Evolutionary conservation across 768 basidiomycete species (phyloP).

Genomic region (Rhizopogon vinicolor): DNA sequence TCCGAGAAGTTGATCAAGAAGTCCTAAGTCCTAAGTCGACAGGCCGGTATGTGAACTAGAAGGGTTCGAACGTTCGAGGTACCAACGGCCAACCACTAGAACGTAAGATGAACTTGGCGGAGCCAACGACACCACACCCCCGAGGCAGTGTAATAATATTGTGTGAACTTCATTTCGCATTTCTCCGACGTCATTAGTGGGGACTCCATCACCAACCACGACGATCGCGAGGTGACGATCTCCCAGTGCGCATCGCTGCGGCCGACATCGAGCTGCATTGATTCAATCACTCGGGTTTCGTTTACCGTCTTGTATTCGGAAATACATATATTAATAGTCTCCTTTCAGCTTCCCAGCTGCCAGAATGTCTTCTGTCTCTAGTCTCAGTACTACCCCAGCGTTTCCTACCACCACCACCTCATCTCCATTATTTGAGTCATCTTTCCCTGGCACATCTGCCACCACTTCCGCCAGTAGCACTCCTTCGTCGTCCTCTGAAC

Average conservation of each 20-base stretch:
- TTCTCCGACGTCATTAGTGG: background rate
- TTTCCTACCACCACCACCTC: background rate
- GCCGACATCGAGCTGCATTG: background rate
- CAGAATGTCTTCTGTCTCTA: conserved; percentile 9
- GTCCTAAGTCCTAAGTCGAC: too few relatives aligned
- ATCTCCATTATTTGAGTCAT: background rate
- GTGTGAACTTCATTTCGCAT: background rate
- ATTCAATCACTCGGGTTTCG: background rate
- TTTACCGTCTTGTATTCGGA: background rate
- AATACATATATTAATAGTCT: conserved; percentile 17
- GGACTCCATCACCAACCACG: too few relatives aligned
- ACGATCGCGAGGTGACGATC: background rate
- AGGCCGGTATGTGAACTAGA: too few relatives aligned
- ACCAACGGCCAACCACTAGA: too few relatives aligned
- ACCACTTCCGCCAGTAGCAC: background rate
- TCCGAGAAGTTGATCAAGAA: too few relatives aligned
- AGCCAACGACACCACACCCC: too few relatives aligned
- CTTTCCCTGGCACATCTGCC: background rate
- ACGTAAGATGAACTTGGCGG: too few relatives aligned
- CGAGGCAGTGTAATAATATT: too few relatives aligned
- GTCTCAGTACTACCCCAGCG: background rate
- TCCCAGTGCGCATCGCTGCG: background rate
- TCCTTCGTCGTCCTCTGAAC: background rate
- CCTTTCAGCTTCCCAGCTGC: background rate
- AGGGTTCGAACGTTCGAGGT: too few relatives aligned